Conservation (phyloP, 768 basidiomycete genomes). For the Boletus rufocinnamomeus region DNA sequence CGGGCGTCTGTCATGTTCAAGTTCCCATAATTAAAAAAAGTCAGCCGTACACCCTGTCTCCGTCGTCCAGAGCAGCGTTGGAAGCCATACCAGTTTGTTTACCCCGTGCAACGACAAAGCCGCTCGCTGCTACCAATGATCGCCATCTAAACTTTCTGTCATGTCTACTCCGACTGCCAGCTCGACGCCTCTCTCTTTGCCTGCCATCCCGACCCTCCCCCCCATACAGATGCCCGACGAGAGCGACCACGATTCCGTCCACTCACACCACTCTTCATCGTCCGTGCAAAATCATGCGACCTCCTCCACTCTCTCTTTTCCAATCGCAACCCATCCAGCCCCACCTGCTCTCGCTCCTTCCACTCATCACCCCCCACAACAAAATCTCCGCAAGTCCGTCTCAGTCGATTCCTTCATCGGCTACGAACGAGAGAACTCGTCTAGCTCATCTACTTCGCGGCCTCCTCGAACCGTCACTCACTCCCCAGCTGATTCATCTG, state of each 20-base stretch:
- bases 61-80: constrained; percentile 12
- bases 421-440: constrained; percentile 40
- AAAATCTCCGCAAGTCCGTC: constrained; percentile 65
- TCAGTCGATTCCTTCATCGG: constrained; percentile 77
- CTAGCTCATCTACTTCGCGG: constrained; percentile 35
- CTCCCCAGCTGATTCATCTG: constrained; percentile 38
- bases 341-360: constrained; percentile 14
- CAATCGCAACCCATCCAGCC: constrained; percentile 19
- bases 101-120: constrained; percentile 4
- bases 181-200: constrained; percentile 31
- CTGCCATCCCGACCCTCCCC: constrained; percentile 44
- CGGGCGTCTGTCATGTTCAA: constrained; percentile 17
- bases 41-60: constrained; percentile 3
- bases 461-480: constrained; percentile 42
- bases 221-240: constrained; percentile 46
- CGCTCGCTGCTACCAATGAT: constrained; percentile 16
- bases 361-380: constrained; percentile 28
- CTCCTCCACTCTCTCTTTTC: constrained; percentile 46
- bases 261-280: constrained; percentile 28
- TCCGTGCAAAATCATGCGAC: constrained; percentile 44
- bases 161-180: constrained; percentile 23
- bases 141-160: constrained; percentile 13
- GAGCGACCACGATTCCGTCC: constrained; percentile 24
- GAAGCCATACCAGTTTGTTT: constrained; percentile 1
- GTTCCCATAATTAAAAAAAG: constrained; percentile 28